phyloP scores from a whole-genome alignment of 2,329 filamentous ascomycete genomes.

The Aspergillus sp. region DNA sequence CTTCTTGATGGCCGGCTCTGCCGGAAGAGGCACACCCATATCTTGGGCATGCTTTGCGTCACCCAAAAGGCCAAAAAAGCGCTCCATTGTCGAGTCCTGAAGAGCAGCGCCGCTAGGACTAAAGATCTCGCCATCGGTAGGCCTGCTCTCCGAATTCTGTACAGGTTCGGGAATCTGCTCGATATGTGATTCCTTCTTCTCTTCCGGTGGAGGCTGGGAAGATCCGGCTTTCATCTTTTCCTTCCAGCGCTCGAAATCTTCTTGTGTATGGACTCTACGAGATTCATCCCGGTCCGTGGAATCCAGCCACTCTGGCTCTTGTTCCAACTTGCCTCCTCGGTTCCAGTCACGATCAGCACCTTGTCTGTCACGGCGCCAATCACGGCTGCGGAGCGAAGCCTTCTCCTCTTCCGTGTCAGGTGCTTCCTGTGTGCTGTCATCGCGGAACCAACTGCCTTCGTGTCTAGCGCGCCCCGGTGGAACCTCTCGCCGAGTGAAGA shows the following conservation, averaged over 20 bases:
- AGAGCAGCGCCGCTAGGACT: slow-evolving; percentile 63
- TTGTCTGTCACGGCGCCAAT: slow-evolving; percentile 61
- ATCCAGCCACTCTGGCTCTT: slow-evolving; percentile 92
- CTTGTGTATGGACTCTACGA: slow-evolving; percentile 74
- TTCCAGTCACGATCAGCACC: slow-evolving; percentile 59
- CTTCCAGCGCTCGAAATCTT: slow-evolving; percentile 95
- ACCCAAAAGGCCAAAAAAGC: slow-evolving; percentile 71
- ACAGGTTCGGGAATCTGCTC: slow-evolving; percentile 26
- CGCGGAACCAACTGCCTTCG: slow-evolving; percentile 76
- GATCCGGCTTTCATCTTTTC: slow-evolving; percentile 79
- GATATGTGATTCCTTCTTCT: slow-evolving; percentile 48
- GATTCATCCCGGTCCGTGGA: slow-evolving; percentile 69
- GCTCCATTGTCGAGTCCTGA: slow-evolving; percentile 72
- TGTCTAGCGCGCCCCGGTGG: slow-evolving; percentile 64
- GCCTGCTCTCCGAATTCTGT: slow-evolving; percentile 45
- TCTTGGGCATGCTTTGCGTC: slow-evolving; percentile 51
- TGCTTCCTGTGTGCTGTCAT: slow-evolving; percentile 50
- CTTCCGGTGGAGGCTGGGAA: slow-evolving; percentile 41
- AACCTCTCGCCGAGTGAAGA: slow-evolving; percentile 64
- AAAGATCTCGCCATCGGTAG: slow-evolving; percentile 56
- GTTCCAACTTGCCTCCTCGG: slow-evolving; percentile 63
- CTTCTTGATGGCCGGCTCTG: slow-evolving; percentile 48
- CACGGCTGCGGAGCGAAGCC: slow-evolving; percentile 62
- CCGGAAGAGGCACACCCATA: slow-evolving; percentile 41
- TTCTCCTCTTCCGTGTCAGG: slow-evolving; percentile 49